Base-by-base conservation (phyloP, 176 grass and related monocot species). In the Phyllostachys edulis region DNA sequence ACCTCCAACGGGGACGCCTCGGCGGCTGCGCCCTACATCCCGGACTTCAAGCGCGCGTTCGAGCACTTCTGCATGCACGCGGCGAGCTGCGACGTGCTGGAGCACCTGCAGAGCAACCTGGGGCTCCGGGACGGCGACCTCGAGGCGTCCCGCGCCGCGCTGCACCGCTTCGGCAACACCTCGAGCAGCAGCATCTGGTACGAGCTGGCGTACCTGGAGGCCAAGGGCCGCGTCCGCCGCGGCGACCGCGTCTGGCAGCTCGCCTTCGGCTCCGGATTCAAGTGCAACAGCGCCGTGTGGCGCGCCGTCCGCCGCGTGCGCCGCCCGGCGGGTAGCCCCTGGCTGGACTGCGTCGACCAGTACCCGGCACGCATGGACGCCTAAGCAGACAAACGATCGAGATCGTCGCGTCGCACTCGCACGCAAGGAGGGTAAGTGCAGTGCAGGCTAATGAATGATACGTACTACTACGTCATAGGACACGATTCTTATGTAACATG, bases 41-140 rank as follows among this genome's bases (percentile, higher is more conserved):
- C 96, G 29, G 96, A 98, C 86, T 98, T 95, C 89, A 98, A 98
- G 89, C 91, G 90, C 72, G 96, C 91, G 12, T 95, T 98, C 85
- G 91, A 98, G 89, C 93, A 98, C 82, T 98, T 98, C 88, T 98
- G 91, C 93, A 94, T 98, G 86, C 91, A 99, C 71, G 96, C 96
- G 1, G 91, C 93, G 0, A 99, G 96, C 91, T 87, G 92, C 63
- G 91, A 90, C 85, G 93, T 99, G 85, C 93, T 99, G 73, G 93
- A 96, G 85, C 93, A 93, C 80, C 91, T 99, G 73, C 96, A 91
- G 88, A 45, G 74, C 51, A 99, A 99, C 84, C 93, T 99, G 51
- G 93, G 91, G 0, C 93, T 99, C 50, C 81, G 87, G 18, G 84
- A 86, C 75, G 67, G 51, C 37, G 88, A 99, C 80, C 84, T 99